Evolutionary conservation across 257 asterid species (phyloP).

Genomic region (Cordia subcordata): DNA sequence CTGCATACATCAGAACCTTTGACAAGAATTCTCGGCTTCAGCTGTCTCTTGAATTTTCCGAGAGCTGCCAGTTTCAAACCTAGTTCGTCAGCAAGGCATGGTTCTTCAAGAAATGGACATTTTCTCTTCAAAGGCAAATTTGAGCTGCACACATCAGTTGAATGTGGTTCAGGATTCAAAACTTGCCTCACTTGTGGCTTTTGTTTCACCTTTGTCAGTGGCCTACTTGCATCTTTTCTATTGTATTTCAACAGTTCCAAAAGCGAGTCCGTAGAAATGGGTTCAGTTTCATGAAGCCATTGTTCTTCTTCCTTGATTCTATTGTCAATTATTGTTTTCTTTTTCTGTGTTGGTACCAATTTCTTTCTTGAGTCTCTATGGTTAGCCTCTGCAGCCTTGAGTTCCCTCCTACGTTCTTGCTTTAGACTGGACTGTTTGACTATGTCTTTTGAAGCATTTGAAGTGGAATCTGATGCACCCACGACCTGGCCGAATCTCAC

Average conservation of each 20-base stretch:
- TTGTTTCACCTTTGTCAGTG: constrained; percentile 14
- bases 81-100: constrained; percentile 11
- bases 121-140: constrained; percentile 12
- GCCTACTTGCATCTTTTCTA: constrained; percentile 15
- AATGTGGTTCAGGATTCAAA: constrained; percentile 2
- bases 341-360: constrained; percentile 16
- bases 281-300: constrained; percentile 17
- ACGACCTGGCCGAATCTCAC: constrained; percentile 16
- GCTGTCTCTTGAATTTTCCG: constrained; percentile 13
- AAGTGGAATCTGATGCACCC: constrained; percentile 16
- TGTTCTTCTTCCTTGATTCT: constrained; percentile 16
- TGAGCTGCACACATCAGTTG: constrained; percentile 9
- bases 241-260: constrained; percentile 7
- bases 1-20: background rate
- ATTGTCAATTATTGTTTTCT: constrained; percentile 1
- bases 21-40: constrained; percentile 4
- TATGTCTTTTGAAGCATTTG: constrained; percentile 9
- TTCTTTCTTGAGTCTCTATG: constrained; percentile 13
- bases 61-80: constrained; percentile 12
- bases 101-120: constrained; percentile 16
- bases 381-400: constrained; percentile 6
- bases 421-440: constrained; percentile 16
- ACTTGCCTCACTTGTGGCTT: constrained; percentile 20
- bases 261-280: constrained; percentile 3
- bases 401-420: constrained; percentile 15